Percentiles rank a stretch among this genome's conserved stretches.
Conservation (phyloP, 176 grass and related monocot species). For the maize (Zea mays) region Zm-B73-REFERENCE-NAM-5.0 NC_050100.1:58271001-58271500, state of each 20-base stretch:
- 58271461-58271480: neutral
- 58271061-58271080: neutral
- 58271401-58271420: conserved; percentile 1
- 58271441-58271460: neutral
- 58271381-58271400: conserved; percentile 21
- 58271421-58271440: neutral
- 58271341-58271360: neutral
- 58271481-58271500: neutral
- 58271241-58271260: conserved; percentile 72
- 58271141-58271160: conserved; percentile 75
- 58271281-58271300: conserved; percentile 49
- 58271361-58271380: conserved; percentile 20
- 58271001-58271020: neutral
- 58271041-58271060: neutral
- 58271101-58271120: conserved; percentile 59
- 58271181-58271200: conserved; percentile 81
- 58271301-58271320: neutral
- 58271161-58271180: conserved; percentile 71
- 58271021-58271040: neutral
- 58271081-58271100: conserved; percentile 81
- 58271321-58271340: neutral
- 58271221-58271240: conserved; percentile 53
- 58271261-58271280: conserved; percentile 55
- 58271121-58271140: conserved; percentile 96
- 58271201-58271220: conserved; percentile 79